Conservation (phyloP, 169 alveolate species). For the Cryptosporidium bovis region DNA sequence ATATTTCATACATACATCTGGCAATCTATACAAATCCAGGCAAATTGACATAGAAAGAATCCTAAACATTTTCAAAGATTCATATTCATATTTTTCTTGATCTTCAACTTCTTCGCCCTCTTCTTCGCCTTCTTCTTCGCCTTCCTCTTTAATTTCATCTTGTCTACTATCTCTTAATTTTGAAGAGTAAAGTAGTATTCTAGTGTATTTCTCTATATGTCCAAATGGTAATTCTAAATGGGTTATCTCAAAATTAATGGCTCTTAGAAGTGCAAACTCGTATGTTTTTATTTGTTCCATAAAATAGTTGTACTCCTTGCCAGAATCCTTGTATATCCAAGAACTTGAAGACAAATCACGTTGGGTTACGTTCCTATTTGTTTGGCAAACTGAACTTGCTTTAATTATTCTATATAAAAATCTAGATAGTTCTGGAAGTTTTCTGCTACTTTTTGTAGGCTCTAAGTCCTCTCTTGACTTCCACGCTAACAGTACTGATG, state of each 20-base stretch:
- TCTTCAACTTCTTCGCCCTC: slow-evolving; percentile 1
- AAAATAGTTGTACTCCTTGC: slow-evolving; percentile 45
- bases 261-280: slow-evolving; percentile 61
- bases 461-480: slow-evolving; percentile 54
- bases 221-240: slow-evolving; percentile 61
- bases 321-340: slow-evolving; percentile 71
- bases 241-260: slow-evolving; percentile 52
- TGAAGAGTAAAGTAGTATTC: slow-evolving; percentile 49
- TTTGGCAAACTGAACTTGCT: slow-evolving; percentile 51
- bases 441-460: slow-evolving; percentile 64
- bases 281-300: slow-evolving; percentile 70
- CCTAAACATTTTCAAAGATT: slow-evolving; percentile 49
- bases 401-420: slow-evolving; percentile 59
- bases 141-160: slow-evolving; percentile 6
- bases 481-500: slow-evolving; percentile 65
- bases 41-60: slow-evolving; percentile 40
- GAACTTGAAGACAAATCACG: slow-evolving; percentile 61
- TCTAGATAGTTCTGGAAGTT: slow-evolving; percentile 55
- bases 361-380: slow-evolving; percentile 2
- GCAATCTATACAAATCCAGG: slow-evolving; percentile 53
- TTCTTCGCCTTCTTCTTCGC: slow-evolving; percentile 57
- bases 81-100: slow-evolving; percentile 9
- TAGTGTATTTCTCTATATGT: slow-evolving; percentile 37
- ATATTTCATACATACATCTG: slow-evolving; percentile 64
- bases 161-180: neutral